A percentile compares a stretch with the other conserved stretches of the same genome.
phyloP scores from a whole-genome alignment of 2,329 filamentous ascomycete species.

The Diplodia scrobiculata region DNA sequence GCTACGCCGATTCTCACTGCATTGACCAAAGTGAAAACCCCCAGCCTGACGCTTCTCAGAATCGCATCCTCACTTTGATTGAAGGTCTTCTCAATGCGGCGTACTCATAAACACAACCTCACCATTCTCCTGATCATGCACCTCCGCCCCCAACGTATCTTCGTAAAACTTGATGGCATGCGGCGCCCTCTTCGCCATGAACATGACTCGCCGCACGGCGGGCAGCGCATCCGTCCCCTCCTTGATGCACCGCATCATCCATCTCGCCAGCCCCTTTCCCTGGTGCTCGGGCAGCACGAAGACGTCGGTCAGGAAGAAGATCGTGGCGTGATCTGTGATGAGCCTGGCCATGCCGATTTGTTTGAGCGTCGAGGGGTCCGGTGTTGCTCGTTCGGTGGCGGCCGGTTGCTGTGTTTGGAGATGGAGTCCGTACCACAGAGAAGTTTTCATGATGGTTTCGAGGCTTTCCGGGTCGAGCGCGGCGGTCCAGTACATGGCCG shows the following conservation, averaged over 20 bases:
- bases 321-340: constrained; percentile 70
- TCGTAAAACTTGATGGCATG: constrained; percentile 37
- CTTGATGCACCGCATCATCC: constrained; percentile 64
- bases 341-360: constrained; percentile 63
- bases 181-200: constrained; percentile 37
- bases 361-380: constrained; percentile 31
- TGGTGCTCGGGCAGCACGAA: constrained; percentile 65
- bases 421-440: constrained; percentile 40
- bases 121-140: constrained; percentile 30
- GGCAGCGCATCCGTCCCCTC: constrained; percentile 61
- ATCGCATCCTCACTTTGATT: too few relatives aligned
- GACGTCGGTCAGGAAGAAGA: constrained; percentile 70
- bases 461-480: constrained; percentile 34
- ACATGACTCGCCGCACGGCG: constrained; percentile 53
- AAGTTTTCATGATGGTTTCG: constrained; percentile 39
- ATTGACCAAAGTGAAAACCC: too few relatives aligned
- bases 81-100: neutral
- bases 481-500: constrained; percentile 41
- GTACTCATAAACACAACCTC: constrained; percentile 27
- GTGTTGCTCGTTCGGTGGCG: constrained; percentile 1
- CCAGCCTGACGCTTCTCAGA: too few relatives aligned
- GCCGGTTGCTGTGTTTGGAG: neutral
- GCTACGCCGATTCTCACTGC: too few relatives aligned
- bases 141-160: constrained; percentile 38
- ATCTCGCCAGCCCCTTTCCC: constrained; percentile 63